Evolutionary conservation across 768 basidiomycete species (phyloP).

Genomic region (Russula brevipes): DNA sequence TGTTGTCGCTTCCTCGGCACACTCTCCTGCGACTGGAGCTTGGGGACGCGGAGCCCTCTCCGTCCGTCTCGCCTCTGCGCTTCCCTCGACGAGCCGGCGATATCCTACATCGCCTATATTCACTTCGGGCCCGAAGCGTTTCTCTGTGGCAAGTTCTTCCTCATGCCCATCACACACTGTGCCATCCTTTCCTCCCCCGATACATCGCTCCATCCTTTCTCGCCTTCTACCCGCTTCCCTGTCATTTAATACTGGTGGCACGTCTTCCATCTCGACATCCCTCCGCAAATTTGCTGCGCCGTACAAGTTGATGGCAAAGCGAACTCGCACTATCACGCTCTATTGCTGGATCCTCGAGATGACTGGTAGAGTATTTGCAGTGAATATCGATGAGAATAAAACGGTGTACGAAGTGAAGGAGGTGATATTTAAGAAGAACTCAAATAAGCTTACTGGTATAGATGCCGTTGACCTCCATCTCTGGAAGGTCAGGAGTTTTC

Average conservation of each 20-base stretch:
- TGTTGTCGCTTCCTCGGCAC: background rate
- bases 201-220: conserved; percentile 15
- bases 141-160: background rate
- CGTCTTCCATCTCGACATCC: conserved; percentile 53
- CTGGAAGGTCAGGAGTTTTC: no score
- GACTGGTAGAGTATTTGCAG: no score
- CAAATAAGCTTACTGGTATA: no score
- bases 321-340: no score
- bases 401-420: no score
- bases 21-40: background rate
- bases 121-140: background rate
- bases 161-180: background rate
- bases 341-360: no score
- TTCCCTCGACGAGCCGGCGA: background rate
- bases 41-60: background rate
- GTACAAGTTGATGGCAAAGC: no score
- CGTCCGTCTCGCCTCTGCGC: background rate
- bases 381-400: no score
- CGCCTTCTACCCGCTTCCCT: conserved; percentile 12
- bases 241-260: conserved; percentile 2
- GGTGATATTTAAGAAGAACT: no score
- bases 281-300: conserved; percentile 64
- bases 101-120: background rate
- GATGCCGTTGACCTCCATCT: no score
- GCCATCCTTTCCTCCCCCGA: background rate